phyloP scores from a whole-genome alignment of 164 flowering plant species.

The Piper betle region DNA sequence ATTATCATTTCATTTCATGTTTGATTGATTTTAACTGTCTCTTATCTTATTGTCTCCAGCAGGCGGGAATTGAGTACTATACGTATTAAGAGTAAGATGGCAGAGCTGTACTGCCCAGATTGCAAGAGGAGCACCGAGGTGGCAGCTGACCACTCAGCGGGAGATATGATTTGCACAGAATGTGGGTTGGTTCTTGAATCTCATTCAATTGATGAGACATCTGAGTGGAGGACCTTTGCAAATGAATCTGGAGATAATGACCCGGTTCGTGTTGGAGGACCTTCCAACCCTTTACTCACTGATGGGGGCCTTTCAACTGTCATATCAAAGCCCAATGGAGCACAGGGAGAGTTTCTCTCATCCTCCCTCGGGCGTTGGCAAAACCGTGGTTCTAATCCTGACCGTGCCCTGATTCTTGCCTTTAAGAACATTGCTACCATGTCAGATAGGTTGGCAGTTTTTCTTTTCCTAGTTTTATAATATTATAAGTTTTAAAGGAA shows the following conservation, averaged over 20 bases:
- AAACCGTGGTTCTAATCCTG: constrained; percentile 33
- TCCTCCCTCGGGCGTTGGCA: constrained; percentile 35
- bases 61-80: too few species aligned
- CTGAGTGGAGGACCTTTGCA: constrained; percentile 31
- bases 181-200: constrained; percentile 25
- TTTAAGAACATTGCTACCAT: constrained; percentile 30
- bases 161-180: constrained; percentile 23
- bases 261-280: constrained; percentile 24
- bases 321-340: constrained; percentile 29
- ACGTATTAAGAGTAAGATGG: constrained; percentile 3
- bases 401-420: constrained; percentile 26
- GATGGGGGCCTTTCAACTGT: constrained; percentile 30
- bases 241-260: constrained; percentile 21
- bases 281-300: constrained; percentile 18
- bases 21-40: too few species aligned
- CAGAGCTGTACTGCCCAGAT: constrained; percentile 20
- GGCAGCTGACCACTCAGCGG: constrained; percentile 22
- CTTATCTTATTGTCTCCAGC: too few species aligned
- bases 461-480: not conserved
- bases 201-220: constrained; percentile 25
- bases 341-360: constrained; percentile 22
- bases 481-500: not conserved
- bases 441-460: constrained; percentile 30
- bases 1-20: too few species aligned
- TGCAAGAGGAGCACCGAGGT: constrained; percentile 21